Conservation (phyloP, 257 asterid species). For the Cruciata laevipes region DNA sequence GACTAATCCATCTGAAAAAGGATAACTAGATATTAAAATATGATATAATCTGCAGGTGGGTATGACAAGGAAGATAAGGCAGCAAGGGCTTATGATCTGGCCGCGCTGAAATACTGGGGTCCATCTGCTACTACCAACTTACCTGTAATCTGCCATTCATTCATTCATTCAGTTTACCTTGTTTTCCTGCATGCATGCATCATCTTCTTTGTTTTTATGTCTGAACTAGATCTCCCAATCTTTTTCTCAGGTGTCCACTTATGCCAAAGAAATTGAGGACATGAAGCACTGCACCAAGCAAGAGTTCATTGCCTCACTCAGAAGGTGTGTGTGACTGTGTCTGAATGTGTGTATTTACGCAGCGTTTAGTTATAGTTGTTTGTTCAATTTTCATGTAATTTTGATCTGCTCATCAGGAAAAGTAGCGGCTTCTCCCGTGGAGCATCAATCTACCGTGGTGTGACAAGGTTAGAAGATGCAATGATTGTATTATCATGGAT, state of each 20-base stretch:
- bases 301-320: slow-evolving; percentile 85
- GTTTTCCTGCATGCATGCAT: slow-evolving; percentile 8
- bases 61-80: slow-evolving; percentile 95
- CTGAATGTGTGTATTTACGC: not conserved
- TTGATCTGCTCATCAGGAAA: slow-evolving; percentile 36
- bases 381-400: not conserved
- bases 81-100: slow-evolving; percentile 84
- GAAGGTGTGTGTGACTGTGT: slow-evolving; percentile 42
- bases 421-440: slow-evolving; percentile 94
- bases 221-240: slow-evolving; percentile 5
- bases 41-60: slow-evolving; percentile 56
- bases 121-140: slow-evolving; percentile 84
- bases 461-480: slow-evolving; percentile 48
- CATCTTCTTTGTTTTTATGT: slow-evolving; percentile 2
- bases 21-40: no score
- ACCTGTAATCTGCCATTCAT: slow-evolving; percentile 41
- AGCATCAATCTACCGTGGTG: slow-evolving; percentile 85
- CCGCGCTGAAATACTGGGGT: slow-evolving; percentile 95
- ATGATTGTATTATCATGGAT: not conserved
- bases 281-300: slow-evolving; percentile 76
- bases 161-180: not conserved
- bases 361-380: not conserved
- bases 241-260: slow-evolving; percentile 47
- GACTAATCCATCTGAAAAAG: not conserved
- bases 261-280: slow-evolving; percentile 69